Evolutionary conservation across 1,139 yeast genomes (phyloP).

Genomic region (Spathaspora sp.): DNA sequence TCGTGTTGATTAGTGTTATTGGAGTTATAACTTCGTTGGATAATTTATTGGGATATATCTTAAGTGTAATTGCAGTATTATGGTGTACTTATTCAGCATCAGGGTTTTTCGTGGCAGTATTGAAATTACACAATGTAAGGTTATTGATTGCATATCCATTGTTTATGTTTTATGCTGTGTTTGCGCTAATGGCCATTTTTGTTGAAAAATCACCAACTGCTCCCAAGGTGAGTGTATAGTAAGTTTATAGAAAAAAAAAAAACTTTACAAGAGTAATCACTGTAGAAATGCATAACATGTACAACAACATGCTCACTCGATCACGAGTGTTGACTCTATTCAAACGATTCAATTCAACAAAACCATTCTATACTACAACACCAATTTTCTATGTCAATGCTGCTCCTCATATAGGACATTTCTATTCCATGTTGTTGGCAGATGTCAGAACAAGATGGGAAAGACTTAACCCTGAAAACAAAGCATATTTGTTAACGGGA

Average conservation of each 20-base stretch:
- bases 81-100: conserved; percentile 97
- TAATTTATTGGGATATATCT: conserved; percentile 68
- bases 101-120: conserved; percentile 85
- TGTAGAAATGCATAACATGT: too few species aligned
- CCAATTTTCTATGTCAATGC: conserved; percentile 98
- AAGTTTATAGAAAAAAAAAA: background rate
- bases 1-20: conserved; percentile 74
- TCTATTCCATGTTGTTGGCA: conserved; percentile 82
- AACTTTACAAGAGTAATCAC: background rate
- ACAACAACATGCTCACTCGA: conserved; percentile 2
- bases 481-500: conserved; percentile 74
- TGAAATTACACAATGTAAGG: conserved; percentile 82
- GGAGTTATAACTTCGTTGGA: conserved; percentile 74
- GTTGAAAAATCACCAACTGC: conserved; percentile 46
- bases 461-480: conserved; percentile 31
- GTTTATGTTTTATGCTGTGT: conserved; percentile 86
- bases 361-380: conserved; percentile 67
- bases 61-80: conserved; percentile 69
- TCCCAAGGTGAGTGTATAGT: background rate
- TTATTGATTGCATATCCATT: conserved; percentile 92
- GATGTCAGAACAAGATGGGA: conserved; percentile 82
- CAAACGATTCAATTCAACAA: conserved; percentile 11
- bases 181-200: conserved; percentile 94
- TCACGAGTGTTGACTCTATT: background rate
- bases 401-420: conserved; percentile 90